Percentiles rank a stretch among this genome's conserved stretches.
These are phyloP conservation scores for Sugiyamaella xylanicola DNA, from an alignment of 1,139 yeast genomes.

Conservation along the genomic window DNA sequence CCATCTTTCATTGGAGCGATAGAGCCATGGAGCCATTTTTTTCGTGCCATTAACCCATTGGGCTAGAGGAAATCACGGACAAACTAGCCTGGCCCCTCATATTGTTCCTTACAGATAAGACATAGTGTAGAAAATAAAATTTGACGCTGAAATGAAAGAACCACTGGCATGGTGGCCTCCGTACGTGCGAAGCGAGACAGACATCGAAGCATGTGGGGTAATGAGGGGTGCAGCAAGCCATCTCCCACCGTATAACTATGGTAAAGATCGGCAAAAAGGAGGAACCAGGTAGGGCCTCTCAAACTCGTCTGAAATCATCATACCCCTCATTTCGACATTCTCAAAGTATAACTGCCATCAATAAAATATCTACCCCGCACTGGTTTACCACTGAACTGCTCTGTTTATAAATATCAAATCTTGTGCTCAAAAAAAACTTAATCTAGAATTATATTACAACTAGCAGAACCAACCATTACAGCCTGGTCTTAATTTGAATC, in stretches of 20 bases:
- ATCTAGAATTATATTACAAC: no score
- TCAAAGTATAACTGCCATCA: neutral
- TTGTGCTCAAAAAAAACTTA: neutral
- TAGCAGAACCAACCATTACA: no score
- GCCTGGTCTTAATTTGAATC: no score
- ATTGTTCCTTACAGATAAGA: neutral
- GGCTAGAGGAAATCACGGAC: no score
- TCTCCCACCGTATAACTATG: neutral
- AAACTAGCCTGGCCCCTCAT: no score
- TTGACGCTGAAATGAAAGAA: no score
- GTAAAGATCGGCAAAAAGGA: neutral
- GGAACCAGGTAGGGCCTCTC: neutral
- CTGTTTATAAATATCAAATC: neutral
- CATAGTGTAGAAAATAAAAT: neutral
- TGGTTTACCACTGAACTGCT: neutral
- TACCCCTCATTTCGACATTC: slow-evolving; percentile 1
- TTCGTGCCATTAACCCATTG: no score
- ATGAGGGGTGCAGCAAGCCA: neutral
- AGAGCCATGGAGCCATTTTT: no score
- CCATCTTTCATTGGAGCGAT: no score
- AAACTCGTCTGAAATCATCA: neutral
- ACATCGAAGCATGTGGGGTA: neutral
- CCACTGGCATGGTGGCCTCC: neutral
- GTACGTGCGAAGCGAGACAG: neutral
- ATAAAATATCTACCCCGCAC: neutral